Evolutionary conservation across 441 rosid species (phyloP), one percentile per base, ranked within the genome.

Genomic region (Gossypium laxum): DNA sequence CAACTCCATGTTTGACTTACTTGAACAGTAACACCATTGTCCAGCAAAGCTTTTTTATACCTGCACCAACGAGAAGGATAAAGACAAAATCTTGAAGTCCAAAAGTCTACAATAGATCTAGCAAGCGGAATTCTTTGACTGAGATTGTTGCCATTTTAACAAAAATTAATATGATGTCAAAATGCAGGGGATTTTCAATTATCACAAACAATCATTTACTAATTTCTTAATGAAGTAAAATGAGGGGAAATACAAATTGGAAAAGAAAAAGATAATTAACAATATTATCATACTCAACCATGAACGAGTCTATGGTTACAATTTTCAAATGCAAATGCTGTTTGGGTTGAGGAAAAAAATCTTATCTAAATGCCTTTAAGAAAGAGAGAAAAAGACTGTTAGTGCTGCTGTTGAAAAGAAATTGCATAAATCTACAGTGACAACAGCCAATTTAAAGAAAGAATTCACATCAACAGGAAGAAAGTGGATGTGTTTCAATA

Each of bases 1-100:
- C 4, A 30, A 68, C 38, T 68, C 10, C 30, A 52, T 17, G 10
- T 8, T 63, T 3, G 24, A 73, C 89, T 85, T 79, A 90, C 98
- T 76, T 85, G 87, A 76, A 91, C 76, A 22, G 82, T 89, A 79
- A 88, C 79, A 77, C 88, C 92, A 76, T 90, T 93, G 75, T 91
- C 97, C 75, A 93, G 81, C 64, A 90, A 70, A 77, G 95, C 98
- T 80, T 72, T 88, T 82, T 86, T 88, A 76, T 90, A 89, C 86
- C 98, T 93, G 86, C 86, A 81, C 56, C 43, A 4, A 45, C n/a
- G 17, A 60, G 64, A 74, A 18, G 18, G n/a, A 57, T 58, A 19
- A 70, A 57, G 30, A 51, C 2, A 57, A 22, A 59, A 19, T 24
- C 26, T 26, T 55, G 5, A 48, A 38, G 59, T 70, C 52, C 19